These are phyloP conservation scores for Populus deltoides DNA, from an alignment of 345 rosid genomes.

Conservation along the genomic window DNA sequence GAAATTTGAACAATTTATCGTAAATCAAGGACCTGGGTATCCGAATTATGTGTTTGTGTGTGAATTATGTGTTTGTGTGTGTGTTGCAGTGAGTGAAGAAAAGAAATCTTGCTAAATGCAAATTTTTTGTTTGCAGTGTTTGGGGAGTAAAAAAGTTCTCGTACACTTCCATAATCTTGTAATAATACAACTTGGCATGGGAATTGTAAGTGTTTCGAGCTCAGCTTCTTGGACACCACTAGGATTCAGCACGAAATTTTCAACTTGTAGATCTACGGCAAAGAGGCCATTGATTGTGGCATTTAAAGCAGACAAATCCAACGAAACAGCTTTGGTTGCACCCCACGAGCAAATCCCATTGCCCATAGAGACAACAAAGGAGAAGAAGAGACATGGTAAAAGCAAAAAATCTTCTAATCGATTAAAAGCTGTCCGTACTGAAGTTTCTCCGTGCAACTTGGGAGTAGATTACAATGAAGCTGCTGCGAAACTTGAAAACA, in stretches of 20 bases:
- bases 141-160: slow-evolving; percentile 12
- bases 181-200: slow-evolving; percentile 50
- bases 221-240: slow-evolving; percentile 70
- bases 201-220: slow-evolving; percentile 80
- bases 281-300: slow-evolving; percentile 64
- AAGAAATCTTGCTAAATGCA: slow-evolving; percentile 9
- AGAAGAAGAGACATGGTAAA: slow-evolving; percentile 43
- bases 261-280: slow-evolving; percentile 32
- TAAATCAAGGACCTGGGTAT: not conserved
- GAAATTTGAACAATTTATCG: not conserved
- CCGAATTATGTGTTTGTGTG: not conserved
- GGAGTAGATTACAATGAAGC: slow-evolving; percentile 84
- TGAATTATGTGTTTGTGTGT: not conserved
- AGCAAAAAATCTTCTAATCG: slow-evolving; percentile 32
- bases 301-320: slow-evolving; percentile 61
- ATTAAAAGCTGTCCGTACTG: slow-evolving; percentile 26
- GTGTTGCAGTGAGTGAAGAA: not conserved
- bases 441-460: slow-evolving; percentile 35
- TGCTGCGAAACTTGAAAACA: slow-evolving; percentile 79
- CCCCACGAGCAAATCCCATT: slow-evolving; percentile 43
- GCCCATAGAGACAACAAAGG: slow-evolving; percentile 48
- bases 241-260: slow-evolving; percentile 46
- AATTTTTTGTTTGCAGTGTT: slow-evolving; percentile 25
- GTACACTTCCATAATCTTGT: not conserved
- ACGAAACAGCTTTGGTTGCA: slow-evolving; percentile 41